Conservation (phyloP, 2,329 filamentous ascomycete species). For the Curvularia eragrostidis region DNA sequence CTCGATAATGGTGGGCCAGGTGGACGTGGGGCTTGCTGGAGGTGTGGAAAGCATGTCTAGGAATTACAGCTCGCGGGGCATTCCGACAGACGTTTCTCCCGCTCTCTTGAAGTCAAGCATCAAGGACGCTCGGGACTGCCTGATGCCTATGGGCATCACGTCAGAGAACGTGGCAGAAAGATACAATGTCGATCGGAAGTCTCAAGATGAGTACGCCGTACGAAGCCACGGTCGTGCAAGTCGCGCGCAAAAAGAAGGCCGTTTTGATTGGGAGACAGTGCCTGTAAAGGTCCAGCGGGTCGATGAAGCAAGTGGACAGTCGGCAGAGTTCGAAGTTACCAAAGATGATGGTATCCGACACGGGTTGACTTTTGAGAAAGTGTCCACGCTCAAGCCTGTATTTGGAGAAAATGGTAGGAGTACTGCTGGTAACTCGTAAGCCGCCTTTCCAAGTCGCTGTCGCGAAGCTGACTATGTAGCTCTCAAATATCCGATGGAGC, state of each 20-base stretch:
- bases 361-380: constrained; percentile 81
- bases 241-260: constrained; percentile 83
- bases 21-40: constrained; percentile 84
- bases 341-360: constrained; percentile 90
- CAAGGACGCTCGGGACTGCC: constrained; percentile 82
- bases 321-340: constrained; percentile 76
- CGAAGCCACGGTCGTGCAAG: constrained; percentile 89
- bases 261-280: constrained; percentile 90
- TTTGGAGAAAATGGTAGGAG: constrained; percentile 89
- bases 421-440: constrained; percentile 79
- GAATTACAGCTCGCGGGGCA: constrained; percentile 81
- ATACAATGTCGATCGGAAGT: constrained; percentile 79
- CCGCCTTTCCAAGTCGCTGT: not conserved
- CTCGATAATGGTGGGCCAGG: constrained; percentile 78
- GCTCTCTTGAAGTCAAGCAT: constrained; percentile 73
- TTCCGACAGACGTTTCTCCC: constrained; percentile 73
- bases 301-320: constrained; percentile 70
- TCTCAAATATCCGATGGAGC: constrained; percentile 94
- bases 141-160: constrained; percentile 98
- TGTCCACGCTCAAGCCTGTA: constrained; percentile 84
- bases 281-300: constrained; percentile 82
- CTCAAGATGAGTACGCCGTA: constrained; percentile 84
- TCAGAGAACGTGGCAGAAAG: constrained; percentile 92
- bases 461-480: constrained; percentile 54
- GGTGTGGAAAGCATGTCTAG: constrained; percentile 90